Conservation (phyloP, 1,284 basidiomycete genomes). For the Meira nashicola region DNA sequence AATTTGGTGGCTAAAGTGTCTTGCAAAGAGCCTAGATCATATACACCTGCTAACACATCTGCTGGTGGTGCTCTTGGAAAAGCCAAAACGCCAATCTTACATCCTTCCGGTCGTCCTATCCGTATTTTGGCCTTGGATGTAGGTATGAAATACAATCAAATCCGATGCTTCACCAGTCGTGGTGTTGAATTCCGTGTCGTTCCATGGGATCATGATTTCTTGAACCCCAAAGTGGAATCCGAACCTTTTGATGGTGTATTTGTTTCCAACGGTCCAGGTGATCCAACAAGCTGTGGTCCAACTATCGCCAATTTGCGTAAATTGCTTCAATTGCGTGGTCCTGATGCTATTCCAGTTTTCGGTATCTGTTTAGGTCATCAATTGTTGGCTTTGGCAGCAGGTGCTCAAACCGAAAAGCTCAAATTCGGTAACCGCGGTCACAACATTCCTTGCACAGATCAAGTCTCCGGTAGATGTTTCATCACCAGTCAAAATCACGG, state of each 20-base stretch:
- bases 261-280: slow-evolving; percentile 95
- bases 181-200: slow-evolving; percentile 96
- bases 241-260: slow-evolving; percentile 92
- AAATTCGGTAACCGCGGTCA: slow-evolving; percentile 99
- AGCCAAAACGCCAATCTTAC: slow-evolving; percentile 59
- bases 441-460: slow-evolving; percentile 95
- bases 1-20: slow-evolving; percentile 92
- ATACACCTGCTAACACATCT: slow-evolving; percentile 55
- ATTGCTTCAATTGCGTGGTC: slow-evolving; percentile 61
- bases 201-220: slow-evolving; percentile 93
- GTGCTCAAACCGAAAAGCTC: slow-evolving; percentile 93
- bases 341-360: slow-evolving; percentile 79
- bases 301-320: slow-evolving; percentile 71
- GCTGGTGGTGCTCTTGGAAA: slow-evolving; percentile 55
- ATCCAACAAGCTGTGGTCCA: slow-evolving; percentile 68
- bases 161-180: slow-evolving; percentile 87
- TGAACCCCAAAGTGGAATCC: slow-evolving; percentile 59
- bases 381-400: slow-evolving; percentile 87
- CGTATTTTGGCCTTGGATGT: slow-evolving; percentile 90
- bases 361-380: slow-evolving; percentile 99
- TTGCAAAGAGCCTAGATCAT: slow-evolving; percentile 65
- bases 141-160: slow-evolving; percentile 99
- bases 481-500: slow-evolving; percentile 99
- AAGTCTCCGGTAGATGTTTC: slow-evolving; percentile 90
- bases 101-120: slow-evolving; percentile 72